Percentiles rank a stretch among this genome's conserved stretches.
Conservation (phyloP, 2,329 filamentous ascomycete species). For the Penicillium aurantiogriseum region DNA sequence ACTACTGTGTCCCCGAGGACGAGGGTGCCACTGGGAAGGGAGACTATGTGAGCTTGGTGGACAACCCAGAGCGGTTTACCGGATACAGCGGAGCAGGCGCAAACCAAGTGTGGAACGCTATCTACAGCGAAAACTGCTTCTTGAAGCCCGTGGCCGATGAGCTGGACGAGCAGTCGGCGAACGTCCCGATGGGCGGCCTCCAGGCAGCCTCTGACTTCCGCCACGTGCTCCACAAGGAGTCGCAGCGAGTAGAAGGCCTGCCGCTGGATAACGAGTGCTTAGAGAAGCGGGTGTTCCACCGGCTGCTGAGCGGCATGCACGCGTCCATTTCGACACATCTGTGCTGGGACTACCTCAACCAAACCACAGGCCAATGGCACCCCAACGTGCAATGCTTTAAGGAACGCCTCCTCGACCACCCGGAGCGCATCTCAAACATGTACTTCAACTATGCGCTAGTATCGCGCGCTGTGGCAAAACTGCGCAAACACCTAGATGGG, state of each 20-base stretch:
- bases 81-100: constrained; percentile 84
- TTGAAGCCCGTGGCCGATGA: constrained; percentile 45
- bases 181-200: constrained; percentile 44
- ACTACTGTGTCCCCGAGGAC: constrained; percentile 96
- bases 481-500: constrained; percentile 73
- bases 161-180: constrained; percentile 27
- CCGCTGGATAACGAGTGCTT: constrained; percentile 88
- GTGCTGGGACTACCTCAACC: constrained; percentile 94
- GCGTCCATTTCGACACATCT: constrained; percentile 94
- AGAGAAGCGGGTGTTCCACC: constrained; percentile 98
- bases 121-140: constrained; percentile 98
- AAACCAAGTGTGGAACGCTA: constrained; percentile 90
- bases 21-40: constrained; percentile 83
- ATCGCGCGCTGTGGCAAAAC: constrained; percentile 84
- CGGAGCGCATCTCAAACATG: constrained; percentile 91
- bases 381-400: constrained; percentile 90
- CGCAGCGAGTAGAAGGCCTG: constrained; percentile 53
- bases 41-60: constrained; percentile 90
- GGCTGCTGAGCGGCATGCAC: constrained; percentile 95
- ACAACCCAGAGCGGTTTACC: constrained; percentile 94
- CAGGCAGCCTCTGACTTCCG: constrained; percentile 61
- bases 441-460: constrained; percentile 99
- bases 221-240: constrained; percentile 55
- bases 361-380: constrained; percentile 88
- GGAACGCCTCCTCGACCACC: constrained; percentile 75